Evolutionary conservation across 192 early-diverging fungal genomes (phyloP), one percentile per base, ranked within the genome.

Genomic region (Mortierella claussenii): DNA sequence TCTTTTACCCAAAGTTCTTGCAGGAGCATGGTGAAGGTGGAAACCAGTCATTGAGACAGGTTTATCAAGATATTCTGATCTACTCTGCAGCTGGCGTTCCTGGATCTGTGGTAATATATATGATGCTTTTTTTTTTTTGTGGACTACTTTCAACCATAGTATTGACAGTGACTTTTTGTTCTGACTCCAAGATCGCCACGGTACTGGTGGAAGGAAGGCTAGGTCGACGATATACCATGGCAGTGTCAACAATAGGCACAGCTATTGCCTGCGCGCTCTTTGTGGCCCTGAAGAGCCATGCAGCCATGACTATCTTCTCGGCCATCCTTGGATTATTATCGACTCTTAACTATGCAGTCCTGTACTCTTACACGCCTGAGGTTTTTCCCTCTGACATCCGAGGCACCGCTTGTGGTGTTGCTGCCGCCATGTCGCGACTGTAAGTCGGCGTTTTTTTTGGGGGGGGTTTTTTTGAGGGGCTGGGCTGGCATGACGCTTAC

Each of bases 351-450:
- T 95, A 94, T 82, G 95, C 92, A 2, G 91, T 95, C 24, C 86
- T 94, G 15, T 96, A 96, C 65, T 86, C 90, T 0, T 96, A 95
- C 60, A 95, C 95, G 23, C 93, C 95, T 1, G 95, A 96, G 62
- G 93, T 93, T 24, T 96, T 96, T 73, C 86, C 88, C 17, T 87
- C 92, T 0, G 79, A 83, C 10, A 80, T 91, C 36, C 85, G 94
- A 13, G 95, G 95, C 5, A 95, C 93, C 0, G 93, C 90, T 0
- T 88, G 86, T 30, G 94, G 93, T 20, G 86, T 88, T n/a, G 89
- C 92, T 8, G 89, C 92, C 15, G 91, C 92, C 9, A 68, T 91
- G 28, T 89, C 89, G 12, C 87, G 93, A 31, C 81, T 94, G 80
- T 81, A 73, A 81, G 67, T 13, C 28, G 36, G n/a, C n/a, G n/a